These are phyloP conservation scores for Glycyrrhiza uralensis DNA, from an alignment of 306 rosid genomes.

Conservation along the genomic window DNA sequence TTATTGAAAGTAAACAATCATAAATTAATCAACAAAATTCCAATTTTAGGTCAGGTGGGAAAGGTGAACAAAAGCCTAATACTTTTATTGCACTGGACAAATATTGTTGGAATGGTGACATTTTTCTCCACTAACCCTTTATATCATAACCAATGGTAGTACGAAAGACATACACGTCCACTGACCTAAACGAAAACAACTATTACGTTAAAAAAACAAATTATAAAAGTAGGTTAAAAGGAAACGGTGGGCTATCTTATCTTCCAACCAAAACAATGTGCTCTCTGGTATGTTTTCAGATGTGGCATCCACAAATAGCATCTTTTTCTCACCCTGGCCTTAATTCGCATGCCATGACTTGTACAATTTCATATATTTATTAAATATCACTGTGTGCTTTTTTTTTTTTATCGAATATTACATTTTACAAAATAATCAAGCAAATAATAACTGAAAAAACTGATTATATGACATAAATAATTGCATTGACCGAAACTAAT, in stretches of 20 bases:
- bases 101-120: conserved; percentile 17
- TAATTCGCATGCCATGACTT: not conserved
- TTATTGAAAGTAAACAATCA: not conserved
- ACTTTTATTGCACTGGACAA: not conserved
- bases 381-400: not conserved
- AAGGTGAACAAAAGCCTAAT: not conserved
- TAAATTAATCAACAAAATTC: not conserved
- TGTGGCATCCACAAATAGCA: conserved; percentile 9
- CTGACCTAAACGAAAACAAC: conserved; percentile 8
- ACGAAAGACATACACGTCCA: conserved; percentile 9
- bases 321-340: not conserved
- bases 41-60: not conserved
- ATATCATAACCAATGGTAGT: not conserved
- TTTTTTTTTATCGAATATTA: not conserved
- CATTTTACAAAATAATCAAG: not conserved
- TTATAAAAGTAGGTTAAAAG: not conserved
- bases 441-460: no score
- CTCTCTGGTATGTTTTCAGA: not conserved
- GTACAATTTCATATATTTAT: not conserved
- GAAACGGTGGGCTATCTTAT: not conserved
- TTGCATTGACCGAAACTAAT: not conserved
- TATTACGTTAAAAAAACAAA: not conserved
- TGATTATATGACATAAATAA: no score
- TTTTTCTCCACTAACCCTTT: conserved; percentile 7
- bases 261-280: conserved; percentile 22